Base-by-base conservation (phyloP, 164 flowering plant genomes). In the Vitis cinerea region DNA sequence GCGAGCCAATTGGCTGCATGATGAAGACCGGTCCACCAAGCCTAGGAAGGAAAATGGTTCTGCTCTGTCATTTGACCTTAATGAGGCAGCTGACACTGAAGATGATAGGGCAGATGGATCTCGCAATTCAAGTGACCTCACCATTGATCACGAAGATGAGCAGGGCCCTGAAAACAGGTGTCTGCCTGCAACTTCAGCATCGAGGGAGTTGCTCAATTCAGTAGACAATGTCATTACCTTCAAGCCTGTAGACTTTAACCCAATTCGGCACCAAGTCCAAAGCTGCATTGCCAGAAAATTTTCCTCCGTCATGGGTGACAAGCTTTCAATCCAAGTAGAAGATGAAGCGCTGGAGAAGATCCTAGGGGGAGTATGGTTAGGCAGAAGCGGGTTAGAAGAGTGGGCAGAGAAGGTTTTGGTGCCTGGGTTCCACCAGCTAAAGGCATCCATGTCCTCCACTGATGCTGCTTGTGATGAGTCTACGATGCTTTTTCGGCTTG, bases 121-220 rank as follows among this genome's bases (percentile, higher is more conserved):
- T 3, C 82, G 77, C 55, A 85, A 91, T 68, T 91, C 97, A 1
- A 94, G 99, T 47, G 96, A 91, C 66, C 85, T 95, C 59, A 91
- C 96, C 3, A 53, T 84, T 0, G 98, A 91, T 19, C 88, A 84
- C 17, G 93, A 88, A n/a, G 87, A 77, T 1, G 88, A 84, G 4
- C 74, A 64, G 8, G 82, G 73, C 71, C 78, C 78, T 13, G 68
- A 71, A 7, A 68, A 64, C 51, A 71, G 72, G 54, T 72, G 53
- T 13, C 66, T 69, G 10, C 50, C 78, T 8, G 11, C 73, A 11
- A 68, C 78, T 10, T 65, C 90, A 15, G 69, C 72, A 8, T 73
- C 82, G 0, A 71, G 68, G 0, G 94, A 91, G 53, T 77, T 95
- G 23, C 77, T 82, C 27, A 79, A 74, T 50, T 65, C 65, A 6